Evolutionary conservation across 768 basidiomycete genomes (phyloP).

Genomic region (Strobilomyces echinocephalus): DNA sequence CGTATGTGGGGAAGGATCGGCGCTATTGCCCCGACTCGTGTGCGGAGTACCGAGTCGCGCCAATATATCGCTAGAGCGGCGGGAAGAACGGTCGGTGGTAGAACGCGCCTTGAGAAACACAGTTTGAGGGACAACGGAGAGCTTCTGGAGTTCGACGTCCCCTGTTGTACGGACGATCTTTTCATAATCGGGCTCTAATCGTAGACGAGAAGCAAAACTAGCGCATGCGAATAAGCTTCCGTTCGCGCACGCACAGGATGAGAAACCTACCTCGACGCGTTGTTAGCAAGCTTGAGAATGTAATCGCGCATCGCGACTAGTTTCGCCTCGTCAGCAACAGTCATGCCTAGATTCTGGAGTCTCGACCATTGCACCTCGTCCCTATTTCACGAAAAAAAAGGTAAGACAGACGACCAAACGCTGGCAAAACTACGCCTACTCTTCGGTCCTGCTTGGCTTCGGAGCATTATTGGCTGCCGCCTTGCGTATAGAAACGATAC

Average conservation of each 20-base stretch:
- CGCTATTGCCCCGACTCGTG: constrained; percentile 43
- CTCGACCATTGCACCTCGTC: constrained; percentile 74
- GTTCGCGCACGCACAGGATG: neutral
- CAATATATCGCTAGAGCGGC: constrained; percentile 38
- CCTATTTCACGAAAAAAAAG: constrained; percentile 35
- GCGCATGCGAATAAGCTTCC: neutral
- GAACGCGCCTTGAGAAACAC: constrained; percentile 66
- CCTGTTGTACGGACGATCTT: constrained; percentile 58
- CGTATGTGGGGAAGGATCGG: constrained; percentile 42
- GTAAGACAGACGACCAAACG: neutral
- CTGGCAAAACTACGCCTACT: constrained; percentile 46
- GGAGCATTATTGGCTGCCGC: constrained; percentile 34
- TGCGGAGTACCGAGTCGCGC: constrained; percentile 50
- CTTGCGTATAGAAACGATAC: constrained; percentile 61
- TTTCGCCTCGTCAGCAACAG: constrained; percentile 74
- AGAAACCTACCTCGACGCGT: constrained; percentile 60
- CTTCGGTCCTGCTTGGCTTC: constrained; percentile 61
- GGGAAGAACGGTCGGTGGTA: constrained; percentile 40
- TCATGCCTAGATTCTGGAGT: constrained; percentile 87
- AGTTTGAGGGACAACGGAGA: constrained; percentile 86
- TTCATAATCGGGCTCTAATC: constrained; percentile 57
- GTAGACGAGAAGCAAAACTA: constrained; percentile 67
- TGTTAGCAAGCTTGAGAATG: constrained; percentile 76
- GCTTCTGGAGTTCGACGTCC: constrained; percentile 77
- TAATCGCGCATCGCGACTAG: constrained; percentile 87